Evolutionary conservation across 2,329 filamentous ascomycete species (phyloP), one percentile per base, ranked within the genome.

Genomic region (Apiospora marii): DNA sequence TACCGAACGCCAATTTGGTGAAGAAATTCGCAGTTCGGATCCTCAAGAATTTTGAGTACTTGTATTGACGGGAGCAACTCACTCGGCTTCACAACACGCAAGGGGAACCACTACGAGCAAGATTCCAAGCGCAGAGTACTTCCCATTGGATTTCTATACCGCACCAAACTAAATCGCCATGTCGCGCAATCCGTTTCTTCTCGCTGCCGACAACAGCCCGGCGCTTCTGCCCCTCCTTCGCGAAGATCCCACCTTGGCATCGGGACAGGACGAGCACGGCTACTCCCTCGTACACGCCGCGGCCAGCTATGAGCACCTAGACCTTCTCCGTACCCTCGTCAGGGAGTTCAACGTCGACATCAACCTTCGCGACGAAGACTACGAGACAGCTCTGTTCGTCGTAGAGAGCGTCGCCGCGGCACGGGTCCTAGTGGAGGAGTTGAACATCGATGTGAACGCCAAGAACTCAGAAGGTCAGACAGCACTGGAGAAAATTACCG

Each of bases 221-320:
- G 87, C 89, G 64, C 90, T 99, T 71, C 86, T 98, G 74, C 86
- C 91, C 72, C 90, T 95, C 76, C 91, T 99, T 70, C 89, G 90
- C 75, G 86, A 91, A 74, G 89, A 94, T 76, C 94, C 94, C 46
- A 84, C 89, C n/a, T 86, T 97, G 70, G 96, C 96, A 71, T 89
- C 91, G 2, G 85, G 88, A 70, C 94, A 97, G 84, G 96, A 99
- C 82, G 91, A 93, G 73, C 93, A 98, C 79, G 96, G 96, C 78
- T 99, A 99, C 85, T 97, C 95, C 67, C 90, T 98, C 37, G 86
- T 98, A 68, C 96, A 99, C 83, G 96, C 96, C 70, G 94, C 96
- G 22, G 92, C 94, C 24, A 98, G 95, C 77, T 99, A 98, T 87
- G 93, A 92, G 80, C 95, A 98, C 80, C 84, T 94, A 48, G 90